Evolutionary conservation across 805 yeast genomes (phyloP), one percentile per base, ranked within the genome.

Genomic region (Suhomyces sp.): DNA sequence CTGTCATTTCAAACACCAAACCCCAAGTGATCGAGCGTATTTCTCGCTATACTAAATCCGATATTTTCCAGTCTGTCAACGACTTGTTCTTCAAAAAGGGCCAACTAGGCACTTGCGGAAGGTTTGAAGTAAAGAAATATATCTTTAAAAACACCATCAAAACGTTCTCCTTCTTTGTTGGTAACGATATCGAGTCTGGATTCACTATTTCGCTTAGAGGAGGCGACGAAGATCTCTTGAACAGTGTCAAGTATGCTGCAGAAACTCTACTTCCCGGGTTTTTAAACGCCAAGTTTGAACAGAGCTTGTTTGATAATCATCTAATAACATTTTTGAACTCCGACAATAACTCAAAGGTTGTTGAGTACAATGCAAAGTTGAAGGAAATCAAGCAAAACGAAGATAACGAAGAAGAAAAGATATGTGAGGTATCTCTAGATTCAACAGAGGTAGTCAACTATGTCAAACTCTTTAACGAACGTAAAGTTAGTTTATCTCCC

Each of bases 191-290:
- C 8, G 82, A 81, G 41, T 69, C 86, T 0, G 99, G 99, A 0
- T 86, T 92, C 38, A 91, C 98, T 0, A 80, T 93, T n/a, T 74
- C 89, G 12, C 67, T 94, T n/a, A 74, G 98, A 51, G 99, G 98
- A 2, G 87, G 84, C 1, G 79, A 81, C 58, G 82, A 79, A 48
- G 87, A 83, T 2, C 63, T 77, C 0, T 70, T 93, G 51, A 76
- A 83, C 49, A 82, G 83, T 49, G 79, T 92, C 22, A 94, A 94
- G 65, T 84, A 86, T 49, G 87, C 91, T 2, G 77, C 88, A 3
- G 96, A 89, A 58, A 86, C 93, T 52, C 79, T 92, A 83, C 80
- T 88, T 1, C 87, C 88, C 46, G 88, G 87, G 0, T 80, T 84
- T n/a, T 83, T 87, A 64, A 90, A 92, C 60, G 76, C 90, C 44